Percentiles rank a stretch among this genome's conserved stretches.
These are phyloP conservation scores for Camellia lanceoleosa DNA, from an alignment of 148 eudicot genomes.

Conservation along the genomic window DNA sequence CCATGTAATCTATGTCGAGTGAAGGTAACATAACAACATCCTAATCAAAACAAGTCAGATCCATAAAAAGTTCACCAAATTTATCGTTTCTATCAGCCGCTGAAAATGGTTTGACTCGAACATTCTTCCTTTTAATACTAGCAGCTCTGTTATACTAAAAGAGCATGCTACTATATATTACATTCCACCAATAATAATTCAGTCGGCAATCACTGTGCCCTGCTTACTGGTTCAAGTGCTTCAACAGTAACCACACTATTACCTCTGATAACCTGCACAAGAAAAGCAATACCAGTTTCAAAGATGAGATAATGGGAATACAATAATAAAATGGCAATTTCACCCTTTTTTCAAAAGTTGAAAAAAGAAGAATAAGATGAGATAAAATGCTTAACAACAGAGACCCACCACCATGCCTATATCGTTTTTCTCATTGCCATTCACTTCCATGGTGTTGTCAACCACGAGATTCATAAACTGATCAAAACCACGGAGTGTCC, in stretches of 20 bases:
- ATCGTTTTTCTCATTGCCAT: conserved; percentile 78
- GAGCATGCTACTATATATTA: background rate
- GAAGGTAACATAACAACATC: background rate
- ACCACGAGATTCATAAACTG: conserved; percentile 96
- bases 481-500: conserved; percentile 89
- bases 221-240: conserved; percentile 80
- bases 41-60: conserved; percentile 1
- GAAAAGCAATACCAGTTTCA: background rate
- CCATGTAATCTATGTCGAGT: too few relatives aligned
- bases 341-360: background rate
- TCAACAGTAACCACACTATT: conserved; percentile 97
- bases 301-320: background rate
- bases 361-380: background rate
- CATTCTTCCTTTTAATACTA: background rate
- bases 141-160: background rate
- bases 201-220: conserved; percentile 29
- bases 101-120: background rate
- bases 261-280: conserved; percentile 77
- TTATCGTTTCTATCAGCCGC: background rate
- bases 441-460: conserved; percentile 89
- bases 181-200: background rate
- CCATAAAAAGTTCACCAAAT: background rate
- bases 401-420: conserved; percentile 97
- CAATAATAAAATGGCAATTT: background rate
- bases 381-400: background rate